A percentile compares a stretch with the other conserved stretches of the same genome.
Evolutionary conservation across 2,329 filamentous ascomycete genomes (phyloP).

Genomic region (Macrophomina phaseolina): DNA sequence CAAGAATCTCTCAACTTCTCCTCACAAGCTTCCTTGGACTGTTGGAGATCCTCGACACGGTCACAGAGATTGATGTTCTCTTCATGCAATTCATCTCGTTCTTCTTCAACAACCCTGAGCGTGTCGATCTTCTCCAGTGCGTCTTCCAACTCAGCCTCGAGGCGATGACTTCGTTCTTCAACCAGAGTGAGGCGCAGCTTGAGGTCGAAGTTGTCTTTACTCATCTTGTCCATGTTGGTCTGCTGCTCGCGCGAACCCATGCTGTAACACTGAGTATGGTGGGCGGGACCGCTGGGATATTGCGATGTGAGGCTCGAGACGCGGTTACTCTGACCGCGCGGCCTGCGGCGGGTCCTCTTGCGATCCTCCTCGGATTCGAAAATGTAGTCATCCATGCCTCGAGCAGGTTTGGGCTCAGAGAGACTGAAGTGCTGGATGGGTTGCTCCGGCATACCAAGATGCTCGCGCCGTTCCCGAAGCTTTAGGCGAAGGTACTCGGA

Average conservation of each 20-base stretch:
- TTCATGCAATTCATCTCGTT: conserved; percentile 19
- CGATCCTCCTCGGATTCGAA: conserved; percentile 21
- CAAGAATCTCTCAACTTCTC: conserved; percentile 22
- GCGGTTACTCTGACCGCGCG: neutral
- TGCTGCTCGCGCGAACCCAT: conserved; percentile 23
- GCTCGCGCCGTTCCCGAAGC: conserved; percentile 21
- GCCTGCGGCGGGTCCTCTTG: neutral
- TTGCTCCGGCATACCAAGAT: conserved; percentile 13
- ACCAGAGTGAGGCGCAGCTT: conserved; percentile 26
- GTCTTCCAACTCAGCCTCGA: conserved; percentile 16
- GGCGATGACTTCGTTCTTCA: conserved; percentile 21
- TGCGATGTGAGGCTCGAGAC: conserved; percentile 5
- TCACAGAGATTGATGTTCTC: conserved; percentile 21
- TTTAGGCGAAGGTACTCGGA: conserved; percentile 24
- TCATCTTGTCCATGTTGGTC: conserved; percentile 23
- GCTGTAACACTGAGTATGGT: neutral
- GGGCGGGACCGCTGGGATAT: neutral
- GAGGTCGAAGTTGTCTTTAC: conserved; percentile 28
- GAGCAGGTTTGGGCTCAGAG: neutral
- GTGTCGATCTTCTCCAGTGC: conserved; percentile 25
- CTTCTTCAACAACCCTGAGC: conserved; percentile 6
- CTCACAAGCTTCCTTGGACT: neutral
- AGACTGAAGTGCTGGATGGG: conserved; percentile 8
- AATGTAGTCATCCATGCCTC: conserved; percentile 25
- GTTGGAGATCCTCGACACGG: conserved; percentile 15